Percentiles rank a stretch among this genome's conserved stretches.
phyloP scores from a whole-genome alignment of 1,139 yeast species.

The Lodderomyces oxycetoniae region DNA sequence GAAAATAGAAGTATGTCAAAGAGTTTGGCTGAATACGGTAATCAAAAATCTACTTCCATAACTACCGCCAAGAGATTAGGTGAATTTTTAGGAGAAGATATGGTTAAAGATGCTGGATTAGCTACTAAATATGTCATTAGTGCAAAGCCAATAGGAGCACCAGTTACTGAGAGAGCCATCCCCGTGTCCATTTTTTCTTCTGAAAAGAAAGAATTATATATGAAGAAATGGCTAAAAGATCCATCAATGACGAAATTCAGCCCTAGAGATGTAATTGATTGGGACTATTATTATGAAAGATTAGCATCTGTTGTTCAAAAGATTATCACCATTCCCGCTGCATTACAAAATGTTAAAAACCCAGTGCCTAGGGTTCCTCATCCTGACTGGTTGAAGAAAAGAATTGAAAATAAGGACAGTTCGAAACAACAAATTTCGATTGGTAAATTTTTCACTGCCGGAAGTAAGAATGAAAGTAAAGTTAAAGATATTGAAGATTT shows the following conservation, averaged over 20 bases:
- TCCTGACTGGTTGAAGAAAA: conserved; percentile 86
- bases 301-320: conserved; percentile 91
- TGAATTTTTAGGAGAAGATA: conserved; percentile 93
- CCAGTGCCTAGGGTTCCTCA: conserved; percentile 95
- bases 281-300: conserved; percentile 90
- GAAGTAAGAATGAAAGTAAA: conserved; percentile 29
- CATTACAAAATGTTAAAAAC: conserved; percentile 79
- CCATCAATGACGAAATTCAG: conserved; percentile 77
- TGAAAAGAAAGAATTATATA: conserved; percentile 56
- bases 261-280: conserved; percentile 84
- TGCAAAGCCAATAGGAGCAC: conserved; percentile 75
- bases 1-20: conserved; percentile 96
- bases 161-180: conserved; percentile 93
- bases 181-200: conserved; percentile 96
- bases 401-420: conserved; percentile 57
- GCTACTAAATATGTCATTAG: conserved; percentile 94
- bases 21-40: conserved; percentile 81
- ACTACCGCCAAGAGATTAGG: conserved; percentile 93
- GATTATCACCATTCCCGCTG: conserved; percentile 96
- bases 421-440: conserved; percentile 69
- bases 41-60: conserved; percentile 90
- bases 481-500: conserved; percentile 74
- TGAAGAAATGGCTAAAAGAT: conserved; percentile 86
- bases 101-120: conserved; percentile 95
- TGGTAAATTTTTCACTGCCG: conserved; percentile 49